Base-by-base conservation (phyloP, 2,329 filamentous ascomycete genomes). In the Akanthomyces lecanii region DNA sequence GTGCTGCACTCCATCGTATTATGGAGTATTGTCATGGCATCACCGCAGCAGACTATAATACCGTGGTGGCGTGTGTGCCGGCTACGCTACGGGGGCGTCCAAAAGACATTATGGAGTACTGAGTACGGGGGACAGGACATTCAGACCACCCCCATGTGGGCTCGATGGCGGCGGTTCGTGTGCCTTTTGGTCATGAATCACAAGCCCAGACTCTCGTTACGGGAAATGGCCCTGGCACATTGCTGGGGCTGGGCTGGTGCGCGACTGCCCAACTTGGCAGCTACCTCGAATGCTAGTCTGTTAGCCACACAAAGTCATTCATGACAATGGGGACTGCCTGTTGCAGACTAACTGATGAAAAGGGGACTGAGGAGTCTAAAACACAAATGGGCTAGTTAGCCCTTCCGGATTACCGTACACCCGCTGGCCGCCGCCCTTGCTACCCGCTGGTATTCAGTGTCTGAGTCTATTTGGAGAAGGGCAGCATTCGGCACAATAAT, bases 241-340 rank as follows among this genome's bases (percentile, higher is more conserved):
- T 52, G 60, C 40, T 52, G 45, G 53, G 47, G 47, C 28, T 25
- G 28, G 28, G 44, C 56, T 47, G 53, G 30, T 60, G 48, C 38
- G 51, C 61, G 25, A 62, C 61, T 62, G 47, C 61, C 61, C 61
- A 53, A 63, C 61, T 63, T 53, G 61, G 53, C 53, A 58, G 61
- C 54, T 58, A 63, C 53, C 11, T 51, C 36, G 61, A 63, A 23
- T 36, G 47, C 38, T 63, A 63, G 54, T 40, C 33, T 38, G 25
- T 52, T 45, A 58, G 53, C 61, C 53, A 53, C 54, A 33, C 21
- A 30, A 42, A 42, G 61, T 63, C 61, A 56, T 45, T 51, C 44
- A 63, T 45, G 61, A 58, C 47, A 63, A 63, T 58, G 61, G 52
- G 45, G 53, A 42, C 53, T 62, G 42, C 52, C 44, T 50, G 21